Conservation (phyloP, 352 stramenopile species). For the Thraustotheca clavata region DNA sequence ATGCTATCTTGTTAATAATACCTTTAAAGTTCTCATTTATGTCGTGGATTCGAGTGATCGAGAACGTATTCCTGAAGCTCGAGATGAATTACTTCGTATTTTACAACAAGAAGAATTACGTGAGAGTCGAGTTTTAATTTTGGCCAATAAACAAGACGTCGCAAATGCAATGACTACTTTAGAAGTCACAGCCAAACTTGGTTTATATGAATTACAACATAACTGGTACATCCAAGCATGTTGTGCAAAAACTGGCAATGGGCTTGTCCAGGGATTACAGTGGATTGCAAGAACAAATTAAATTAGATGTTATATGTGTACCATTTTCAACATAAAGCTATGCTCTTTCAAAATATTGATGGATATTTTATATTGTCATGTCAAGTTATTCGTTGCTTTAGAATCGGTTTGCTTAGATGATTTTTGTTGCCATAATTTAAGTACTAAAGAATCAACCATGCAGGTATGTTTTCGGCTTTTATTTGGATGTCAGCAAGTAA, state of each 20-base stretch:
- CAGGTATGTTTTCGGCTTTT: too few relatives aligned
- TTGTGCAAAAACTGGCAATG: background rate
- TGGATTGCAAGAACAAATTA: constrained; percentile 3
- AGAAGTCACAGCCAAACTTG: constrained; percentile 11
- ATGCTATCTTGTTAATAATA: constrained; percentile 1
- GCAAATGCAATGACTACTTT: background rate
- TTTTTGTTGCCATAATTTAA: background rate
- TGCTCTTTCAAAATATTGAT: background rate
- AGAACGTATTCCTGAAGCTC: constrained; percentile 17
- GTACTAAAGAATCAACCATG: background rate
- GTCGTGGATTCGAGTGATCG: constrained; percentile 24
- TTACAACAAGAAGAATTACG: constrained; percentile 10
- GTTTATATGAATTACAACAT: constrained; percentile 7
- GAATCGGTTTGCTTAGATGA: background rate
- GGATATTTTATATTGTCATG: background rate
- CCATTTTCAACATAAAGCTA: background rate
- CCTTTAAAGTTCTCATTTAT: constrained; percentile 20
- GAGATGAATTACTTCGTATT: constrained; percentile 9
- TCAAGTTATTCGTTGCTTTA: background rate
- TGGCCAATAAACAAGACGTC: constrained; percentile 21
- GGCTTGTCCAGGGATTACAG: background rate
- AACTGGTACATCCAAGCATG: constrained; percentile 10
- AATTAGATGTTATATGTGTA: background rate
- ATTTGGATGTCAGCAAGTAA: too few relatives aligned
- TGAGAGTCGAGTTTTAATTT: background rate